Percentiles rank a stretch among this genome's conserved stretches.
These are phyloP conservation scores for Sodiomyces alkalinus DNA, from an alignment of 2,329 filamentous ascomycete species.

Conservation along the genomic window DNA sequence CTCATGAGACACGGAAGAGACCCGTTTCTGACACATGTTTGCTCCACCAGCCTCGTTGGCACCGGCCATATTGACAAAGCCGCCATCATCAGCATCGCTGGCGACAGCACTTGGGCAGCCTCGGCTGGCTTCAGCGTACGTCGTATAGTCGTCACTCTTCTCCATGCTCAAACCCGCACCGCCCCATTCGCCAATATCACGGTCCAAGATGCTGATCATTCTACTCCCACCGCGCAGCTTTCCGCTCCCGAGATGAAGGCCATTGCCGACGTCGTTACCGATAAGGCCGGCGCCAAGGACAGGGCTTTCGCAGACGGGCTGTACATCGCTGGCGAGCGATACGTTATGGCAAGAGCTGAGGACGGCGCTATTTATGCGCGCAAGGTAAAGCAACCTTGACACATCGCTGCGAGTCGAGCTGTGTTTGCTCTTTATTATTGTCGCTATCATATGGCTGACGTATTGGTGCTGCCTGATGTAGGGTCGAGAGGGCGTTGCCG, in stretches of 20 bases:
- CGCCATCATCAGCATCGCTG: conserved; percentile 68
- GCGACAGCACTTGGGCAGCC: conserved; percentile 67
- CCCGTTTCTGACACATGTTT: no score
- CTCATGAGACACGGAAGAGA: conserved; percentile 5
- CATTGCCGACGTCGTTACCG: conserved; percentile 36
- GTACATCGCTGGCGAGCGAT: conserved; percentile 62
- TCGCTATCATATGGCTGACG: no score
- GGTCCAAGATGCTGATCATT: not conserved
- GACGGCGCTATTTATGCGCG: conserved; percentile 72
- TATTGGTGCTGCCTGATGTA: conserved; percentile 12
- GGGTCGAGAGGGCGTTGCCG: conserved; percentile 66
- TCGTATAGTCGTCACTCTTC: no score
- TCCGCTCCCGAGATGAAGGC: conserved; percentile 43
- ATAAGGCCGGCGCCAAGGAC: conserved; percentile 34
- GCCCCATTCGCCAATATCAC: no score
- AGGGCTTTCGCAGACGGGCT: conserved; percentile 59
- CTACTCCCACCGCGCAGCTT: conserved; percentile 29
- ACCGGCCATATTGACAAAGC: conserved; percentile 69
- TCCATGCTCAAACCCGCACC: no score
- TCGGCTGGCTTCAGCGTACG: conserved; percentile 59
- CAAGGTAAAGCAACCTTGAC: no score
- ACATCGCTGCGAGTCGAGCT: no score
- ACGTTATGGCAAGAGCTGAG: conserved; percentile 60
- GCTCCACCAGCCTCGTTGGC: conserved; percentile 56
- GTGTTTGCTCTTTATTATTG: no score